Evolutionary conservation across 495 filamentous ascomycete species (phyloP), one percentile per base, ranked within the genome.

Genomic region (Podospora comata): DNA sequence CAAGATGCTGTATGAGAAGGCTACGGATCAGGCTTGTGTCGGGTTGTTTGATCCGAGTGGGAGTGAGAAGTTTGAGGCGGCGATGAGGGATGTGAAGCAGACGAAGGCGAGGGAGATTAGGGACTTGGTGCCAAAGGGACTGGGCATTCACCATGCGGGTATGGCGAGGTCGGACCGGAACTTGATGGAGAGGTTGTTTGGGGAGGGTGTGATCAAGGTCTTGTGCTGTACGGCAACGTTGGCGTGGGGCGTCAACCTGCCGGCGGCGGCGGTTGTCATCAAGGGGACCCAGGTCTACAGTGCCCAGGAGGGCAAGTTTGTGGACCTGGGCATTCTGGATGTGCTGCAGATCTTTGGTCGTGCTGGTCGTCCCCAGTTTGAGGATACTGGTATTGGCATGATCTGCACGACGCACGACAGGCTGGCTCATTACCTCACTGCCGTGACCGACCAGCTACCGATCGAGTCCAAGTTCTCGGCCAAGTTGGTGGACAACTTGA

Each of bases 191-290:
- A 87, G 89, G 16, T 83, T 98, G 68, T 99, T 98, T 74, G 87
- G 84, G 0, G 88, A 95, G 72, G 95, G 95, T 3, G 86, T 96
- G 13, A 87, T 97, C 73, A 96, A 94, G 76, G 93, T 99, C 0
- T 89, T 99, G 7, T 98, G 95, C 82, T 98, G 96, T 88, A 99
- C 95, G 16, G 95, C 95, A 13, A 99, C 95, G 0, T 83, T 99
- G 57, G 95, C 95, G 11, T 99, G 95, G 95, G 95, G 95, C 87
- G 94, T 99, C 71, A 99, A 99, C 81, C 87, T 99, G 77, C 95
- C 95, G 1, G 95, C 95, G 9, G 94, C 96, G 15, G 96, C 95
- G 3, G 95, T 99, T 27, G 86, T 99, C 64, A 99, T 99, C 82
- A 98, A 98, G 78, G 95, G 95, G 19, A 98, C 95, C 5, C 93